Evolutionary conservation across 768 basidiomycete species (phyloP).

Genomic region (Hortiboletus campestris): DNA sequence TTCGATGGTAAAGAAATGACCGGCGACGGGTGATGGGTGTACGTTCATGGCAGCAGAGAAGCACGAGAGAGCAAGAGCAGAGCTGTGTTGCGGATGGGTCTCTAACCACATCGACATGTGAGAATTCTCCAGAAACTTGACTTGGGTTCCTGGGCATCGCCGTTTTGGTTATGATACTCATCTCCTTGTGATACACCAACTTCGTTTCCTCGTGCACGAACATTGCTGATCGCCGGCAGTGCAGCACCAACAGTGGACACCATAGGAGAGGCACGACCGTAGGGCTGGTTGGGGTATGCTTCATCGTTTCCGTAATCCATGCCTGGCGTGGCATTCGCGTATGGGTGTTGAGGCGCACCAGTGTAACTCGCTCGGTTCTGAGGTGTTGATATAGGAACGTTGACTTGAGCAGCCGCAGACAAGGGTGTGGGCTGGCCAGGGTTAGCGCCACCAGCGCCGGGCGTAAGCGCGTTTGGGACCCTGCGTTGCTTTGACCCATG

Average conservation of each 20-base stretch:
- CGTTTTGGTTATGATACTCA: constrained; percentile 56
- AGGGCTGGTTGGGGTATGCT: constrained; percentile 55
- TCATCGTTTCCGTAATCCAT: constrained; percentile 66
- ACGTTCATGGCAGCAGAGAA: constrained; percentile 26
- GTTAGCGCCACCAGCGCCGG: constrained; percentile 44
- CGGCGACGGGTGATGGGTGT: constrained; percentile 29
- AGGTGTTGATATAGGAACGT: constrained; percentile 60
- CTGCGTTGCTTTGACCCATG: constrained; percentile 72
- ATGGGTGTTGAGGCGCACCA: constrained; percentile 58
- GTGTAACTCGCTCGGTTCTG: constrained; percentile 46
- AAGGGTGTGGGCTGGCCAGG: constrained; percentile 66
- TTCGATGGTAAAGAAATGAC: constrained; percentile 38
- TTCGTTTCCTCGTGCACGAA: constrained; percentile 69
- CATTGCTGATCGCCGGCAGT: constrained; percentile 69
- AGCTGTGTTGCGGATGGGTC: constrained; percentile 6
- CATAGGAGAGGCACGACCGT: constrained; percentile 84
- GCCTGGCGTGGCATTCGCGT: constrained; percentile 58
- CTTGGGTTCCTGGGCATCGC: constrained; percentile 52
- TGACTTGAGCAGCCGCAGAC: constrained; percentile 72
- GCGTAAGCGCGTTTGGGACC: constrained; percentile 57
- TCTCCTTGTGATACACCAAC: constrained; percentile 62
- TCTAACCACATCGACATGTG: constrained; percentile 74
- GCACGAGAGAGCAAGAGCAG: constrained; percentile 17
- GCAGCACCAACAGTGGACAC: constrained; percentile 65
- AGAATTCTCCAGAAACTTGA: constrained; percentile 63